Conservation (phyloP, 1,139 yeast genomes). For the Pichia inconspicua region DNA sequence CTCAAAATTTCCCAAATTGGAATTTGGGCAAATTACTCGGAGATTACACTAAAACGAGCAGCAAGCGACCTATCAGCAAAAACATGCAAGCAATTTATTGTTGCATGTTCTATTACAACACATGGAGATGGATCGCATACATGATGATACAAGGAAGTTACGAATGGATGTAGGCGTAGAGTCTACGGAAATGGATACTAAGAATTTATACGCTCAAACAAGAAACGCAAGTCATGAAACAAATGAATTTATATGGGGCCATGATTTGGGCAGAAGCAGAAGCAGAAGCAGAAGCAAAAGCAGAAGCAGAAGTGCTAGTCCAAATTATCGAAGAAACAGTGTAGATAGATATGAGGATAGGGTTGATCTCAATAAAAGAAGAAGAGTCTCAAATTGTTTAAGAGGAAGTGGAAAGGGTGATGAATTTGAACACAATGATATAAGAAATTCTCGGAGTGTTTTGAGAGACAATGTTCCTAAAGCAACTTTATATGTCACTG, state of each 20-base stretch:
- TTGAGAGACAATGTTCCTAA: conserved; percentile 12
- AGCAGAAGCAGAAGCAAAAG: conserved; percentile 2
- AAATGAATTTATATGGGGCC: not conserved
- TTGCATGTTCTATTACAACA: not conserved
- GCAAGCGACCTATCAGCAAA: no score
- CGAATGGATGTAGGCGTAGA: not conserved
- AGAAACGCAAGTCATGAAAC: not conserved
- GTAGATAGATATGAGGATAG: not conserved
- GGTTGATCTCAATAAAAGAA: not conserved
- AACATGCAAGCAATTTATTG: not conserved
- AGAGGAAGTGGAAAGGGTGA: not conserved
- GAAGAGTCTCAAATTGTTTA: not conserved
- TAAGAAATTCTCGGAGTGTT: not conserved
- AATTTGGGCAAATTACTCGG: no score
- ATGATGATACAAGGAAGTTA: not conserved
- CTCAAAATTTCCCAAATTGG: no score
- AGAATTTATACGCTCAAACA: not conserved
- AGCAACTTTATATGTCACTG: conserved; percentile 28
- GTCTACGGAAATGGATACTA: not conserved
- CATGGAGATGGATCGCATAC: not conserved
- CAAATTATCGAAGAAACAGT: not conserved
- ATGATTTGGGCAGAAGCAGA: not conserved
- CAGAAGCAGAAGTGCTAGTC: not conserved
- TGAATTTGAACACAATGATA: not conserved
- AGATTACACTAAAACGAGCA: no score